Percentiles rank a stretch among this genome's conserved stretches.
Conservation (phyloP, 345 rosid species). For the Pistacia integerrima region DNA sequence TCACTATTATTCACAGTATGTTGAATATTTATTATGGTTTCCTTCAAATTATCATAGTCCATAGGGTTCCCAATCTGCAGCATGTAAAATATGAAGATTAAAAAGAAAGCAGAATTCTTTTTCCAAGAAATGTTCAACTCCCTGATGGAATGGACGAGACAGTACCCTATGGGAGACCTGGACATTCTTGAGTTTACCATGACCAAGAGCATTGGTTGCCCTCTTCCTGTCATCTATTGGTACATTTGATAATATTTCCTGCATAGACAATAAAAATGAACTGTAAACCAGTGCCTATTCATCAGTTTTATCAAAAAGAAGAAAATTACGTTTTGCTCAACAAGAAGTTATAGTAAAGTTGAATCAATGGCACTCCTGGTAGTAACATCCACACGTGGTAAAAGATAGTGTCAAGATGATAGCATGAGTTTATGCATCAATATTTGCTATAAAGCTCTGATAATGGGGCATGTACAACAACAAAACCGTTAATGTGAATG, state of each 20-base stretch:
- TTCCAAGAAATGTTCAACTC: slow-evolving; percentile 11
- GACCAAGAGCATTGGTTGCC: slow-evolving; percentile 38
- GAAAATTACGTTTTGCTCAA: neutral
- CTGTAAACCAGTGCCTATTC: slow-evolving; percentile 8
- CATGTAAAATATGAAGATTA: slow-evolving; percentile 16
- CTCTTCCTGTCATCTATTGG: slow-evolving; percentile 74
- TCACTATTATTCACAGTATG: slow-evolving; percentile 50
- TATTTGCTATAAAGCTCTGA: neutral
- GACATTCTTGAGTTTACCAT: slow-evolving; percentile 56
- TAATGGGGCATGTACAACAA: neutral
- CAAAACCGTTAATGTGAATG: neutral
- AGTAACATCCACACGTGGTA: neutral
- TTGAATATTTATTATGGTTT: slow-evolving; percentile 56
- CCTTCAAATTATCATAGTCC: slow-evolving; percentile 72
- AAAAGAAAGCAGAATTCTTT: slow-evolving; percentile 10
- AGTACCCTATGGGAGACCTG: slow-evolving; percentile 71
- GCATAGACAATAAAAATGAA: slow-evolving; percentile 23
- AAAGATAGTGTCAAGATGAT: neutral
- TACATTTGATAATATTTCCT: slow-evolving; percentile 93
- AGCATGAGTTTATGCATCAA: neutral
- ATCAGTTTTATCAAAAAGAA: neutral
- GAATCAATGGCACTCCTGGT: neutral
- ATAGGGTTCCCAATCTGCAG: slow-evolving; percentile 86
- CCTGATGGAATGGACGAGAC: slow-evolving; percentile 7
- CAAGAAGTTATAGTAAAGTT: neutral